Evolutionary conservation across 371 early-diverging fungal genomes (phyloP), one percentile per base, ranked within the genome.

Genomic region (Rhizopus delemar): DNA sequence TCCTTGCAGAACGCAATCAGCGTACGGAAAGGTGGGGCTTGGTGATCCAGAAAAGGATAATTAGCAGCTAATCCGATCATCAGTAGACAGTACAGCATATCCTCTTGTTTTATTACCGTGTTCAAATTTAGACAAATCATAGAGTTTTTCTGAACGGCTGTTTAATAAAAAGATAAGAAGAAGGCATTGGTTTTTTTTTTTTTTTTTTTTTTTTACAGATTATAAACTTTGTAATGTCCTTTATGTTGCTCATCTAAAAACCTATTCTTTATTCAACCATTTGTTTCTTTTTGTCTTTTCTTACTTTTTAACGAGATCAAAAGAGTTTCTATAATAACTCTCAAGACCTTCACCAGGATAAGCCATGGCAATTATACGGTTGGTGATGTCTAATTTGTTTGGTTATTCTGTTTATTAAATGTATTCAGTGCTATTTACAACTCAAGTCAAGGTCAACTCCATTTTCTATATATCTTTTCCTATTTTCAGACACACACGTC

Each of bases 11-110:
- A 82, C 0, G 73, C 63, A 34, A 74, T 63, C 39, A 90, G 62
- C 2, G 80, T 45, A 8, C 73, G 57, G 52, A 90, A 79, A 3
- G 87, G 83, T 3, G 90, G 90, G 2, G 88, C 81, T 39, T 84
- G 80, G 65, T 90, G 90, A 56, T 90, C 90, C 11, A 75, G 71
- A 59, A 89, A 88, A 0, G 87, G 83, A 63, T 80, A 89, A 34
- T 69, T 72, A 8, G 78, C 69, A 50, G 75, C 83, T 74, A 22
- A 7, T 22, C 2, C 8, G 7, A 28, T 1, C 12, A 2, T n/a
- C 35, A 36, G 32, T 41, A 31, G 8, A 5, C 8, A 46, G 9
- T n/a, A 22, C 33, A 8, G 29, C 31, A 2, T 35, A 35, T 51
- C n/a, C 12, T 3, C 28, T 11, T 12, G 5, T 51, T 34, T 4